Evolutionary conservation across 192 early-diverging fungal genomes (phyloP), one percentile per base, ranked within the genome.

Genomic region (Nowakowskiella sp.): DNA sequence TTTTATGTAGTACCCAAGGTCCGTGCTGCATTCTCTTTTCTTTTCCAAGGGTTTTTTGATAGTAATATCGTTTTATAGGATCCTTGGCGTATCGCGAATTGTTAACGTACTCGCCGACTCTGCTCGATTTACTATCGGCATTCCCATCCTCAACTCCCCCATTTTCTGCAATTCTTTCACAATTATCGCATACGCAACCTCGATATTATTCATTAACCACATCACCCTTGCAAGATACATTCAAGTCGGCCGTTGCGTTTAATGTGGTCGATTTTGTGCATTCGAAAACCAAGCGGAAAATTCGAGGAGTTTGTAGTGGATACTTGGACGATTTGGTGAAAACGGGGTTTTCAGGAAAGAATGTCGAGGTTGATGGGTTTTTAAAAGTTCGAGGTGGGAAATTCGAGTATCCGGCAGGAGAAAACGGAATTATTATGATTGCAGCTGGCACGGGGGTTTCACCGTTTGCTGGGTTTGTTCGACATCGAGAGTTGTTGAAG

Each of bases 401-500:
- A 22, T 46, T 55, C 26, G 53, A 55, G 21, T 55, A 46, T 25
- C 44, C 48, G 2, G 43, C 53, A 22, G 21, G 16, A 32, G 9
- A 24, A 7, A 4, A 57, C 21, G 53, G 55, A 0, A 65, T 96
- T 4, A 68, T 96, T 19, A 78, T 97, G 82, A 80, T 95, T 26
- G 88, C 86, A 1, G 89, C 93, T 1, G 95, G 93, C 31, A 95
- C 95, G 0, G 95, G 95, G 16, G 79, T 99, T n/a, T 86, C 93
- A 5, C 93, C 95, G 0, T 93, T 96, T 42, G 70, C 92, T 25
- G 85, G 88, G 0, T 95, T 96, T 57, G 65, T 96, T 29, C 72
- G 92, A 61, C 83, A 94, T 47, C 78, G 88, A 42, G 73, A 73
- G 13, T 39, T 44, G 30, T 2, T 53, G 16, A 31, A 49, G 55